These are phyloP conservation scores for Vigna mungo DNA, from an alignment of 306 rosid genomes.

Conservation along the genomic window DNA sequence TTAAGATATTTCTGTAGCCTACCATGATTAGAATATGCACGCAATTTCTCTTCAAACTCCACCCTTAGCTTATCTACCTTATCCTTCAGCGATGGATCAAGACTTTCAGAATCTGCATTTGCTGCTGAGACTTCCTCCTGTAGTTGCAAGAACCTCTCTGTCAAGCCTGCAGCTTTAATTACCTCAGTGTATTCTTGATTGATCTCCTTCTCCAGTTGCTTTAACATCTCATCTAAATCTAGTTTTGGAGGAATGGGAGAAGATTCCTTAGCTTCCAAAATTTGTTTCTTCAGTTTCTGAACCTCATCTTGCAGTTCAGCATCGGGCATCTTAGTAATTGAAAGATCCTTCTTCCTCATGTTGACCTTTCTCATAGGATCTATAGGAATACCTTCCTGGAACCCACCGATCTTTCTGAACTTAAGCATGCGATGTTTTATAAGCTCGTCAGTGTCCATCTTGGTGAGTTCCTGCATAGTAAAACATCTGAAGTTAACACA, in stretches of 20 bases:
- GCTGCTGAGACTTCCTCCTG: constrained; percentile 63
- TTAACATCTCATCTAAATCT: constrained; percentile 60
- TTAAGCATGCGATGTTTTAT: constrained; percentile 76
- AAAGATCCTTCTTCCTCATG: constrained; percentile 78
- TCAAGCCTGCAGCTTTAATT: constrained; percentile 63
- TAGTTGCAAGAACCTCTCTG: constrained; percentile 58
- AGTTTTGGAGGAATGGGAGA: constrained; percentile 52
- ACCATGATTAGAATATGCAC: constrained; percentile 67
- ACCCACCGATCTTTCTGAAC: constrained; percentile 84
- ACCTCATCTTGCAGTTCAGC: constrained; percentile 61
- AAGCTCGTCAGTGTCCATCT: constrained; percentile 68
- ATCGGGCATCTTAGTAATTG: constrained; percentile 49
- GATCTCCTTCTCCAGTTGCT: constrained; percentile 67
- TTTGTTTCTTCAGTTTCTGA: constrained; percentile 64
- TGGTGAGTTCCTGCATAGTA: constrained; percentile 68
- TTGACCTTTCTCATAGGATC: constrained; percentile 67
- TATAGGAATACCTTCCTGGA: constrained; percentile 76
- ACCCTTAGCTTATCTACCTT: constrained; percentile 67
- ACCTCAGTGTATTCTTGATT: constrained; percentile 71
- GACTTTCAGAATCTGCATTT: constrained; percentile 53
- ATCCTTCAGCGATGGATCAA: constrained; percentile 62
- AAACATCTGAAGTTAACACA: constrained; percentile 40
- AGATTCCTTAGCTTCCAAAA: constrained; percentile 57
- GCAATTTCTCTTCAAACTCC: constrained; percentile 61
- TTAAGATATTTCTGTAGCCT: constrained; percentile 62